A percentile compares a stretch with the other conserved stretches of the same genome.
Conservation (phyloP, 345 rosid genomes). For the Jatropha curcas region DNA sequence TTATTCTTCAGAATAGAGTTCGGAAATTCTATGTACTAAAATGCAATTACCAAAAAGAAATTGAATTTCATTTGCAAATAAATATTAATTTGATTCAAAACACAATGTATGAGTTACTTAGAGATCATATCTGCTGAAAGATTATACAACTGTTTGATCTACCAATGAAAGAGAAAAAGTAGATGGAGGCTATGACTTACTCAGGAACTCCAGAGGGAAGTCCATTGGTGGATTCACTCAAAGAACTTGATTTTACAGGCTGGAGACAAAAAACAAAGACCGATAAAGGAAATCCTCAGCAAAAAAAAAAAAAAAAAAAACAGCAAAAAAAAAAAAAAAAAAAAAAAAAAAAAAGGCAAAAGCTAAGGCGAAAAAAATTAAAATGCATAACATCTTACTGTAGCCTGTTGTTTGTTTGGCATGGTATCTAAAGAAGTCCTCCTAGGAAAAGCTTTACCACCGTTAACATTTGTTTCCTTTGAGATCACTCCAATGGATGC, state of each 20-base stretch:
- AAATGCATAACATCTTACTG: constrained; percentile 34
- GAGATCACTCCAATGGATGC: constrained; percentile 29
- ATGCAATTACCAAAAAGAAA: too few species aligned
- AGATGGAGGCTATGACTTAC: constrained; percentile 42
- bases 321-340: not conserved
- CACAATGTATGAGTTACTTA: too few species aligned
- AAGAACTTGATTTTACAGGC: constrained; percentile 45
- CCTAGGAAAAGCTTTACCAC: constrained; percentile 29
- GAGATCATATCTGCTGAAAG: not conserved
- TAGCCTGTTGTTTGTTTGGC: constrained; percentile 35
- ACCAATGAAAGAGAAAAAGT: constrained; percentile 7
- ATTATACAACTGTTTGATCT: not conserved
- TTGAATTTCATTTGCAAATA: too few species aligned
- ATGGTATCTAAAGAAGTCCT: constrained; percentile 37
- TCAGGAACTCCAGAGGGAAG: constrained; percentile 35
- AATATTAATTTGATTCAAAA: too few species aligned
- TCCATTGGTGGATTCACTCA: constrained; percentile 34
- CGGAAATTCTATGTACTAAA: too few species aligned
- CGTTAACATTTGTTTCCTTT: constrained; percentile 31
- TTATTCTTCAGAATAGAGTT: too few species aligned
- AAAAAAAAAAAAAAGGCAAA: constrained; percentile 3
- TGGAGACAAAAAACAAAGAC: constrained; percentile 28
- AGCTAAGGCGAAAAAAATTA: not conserved
- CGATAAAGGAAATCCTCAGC: not conserved
- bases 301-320: not conserved